Evolutionary conservation across 1,284 basidiomycete species (phyloP).

Genomic region (Fomitiporia mediterranea): DNA sequence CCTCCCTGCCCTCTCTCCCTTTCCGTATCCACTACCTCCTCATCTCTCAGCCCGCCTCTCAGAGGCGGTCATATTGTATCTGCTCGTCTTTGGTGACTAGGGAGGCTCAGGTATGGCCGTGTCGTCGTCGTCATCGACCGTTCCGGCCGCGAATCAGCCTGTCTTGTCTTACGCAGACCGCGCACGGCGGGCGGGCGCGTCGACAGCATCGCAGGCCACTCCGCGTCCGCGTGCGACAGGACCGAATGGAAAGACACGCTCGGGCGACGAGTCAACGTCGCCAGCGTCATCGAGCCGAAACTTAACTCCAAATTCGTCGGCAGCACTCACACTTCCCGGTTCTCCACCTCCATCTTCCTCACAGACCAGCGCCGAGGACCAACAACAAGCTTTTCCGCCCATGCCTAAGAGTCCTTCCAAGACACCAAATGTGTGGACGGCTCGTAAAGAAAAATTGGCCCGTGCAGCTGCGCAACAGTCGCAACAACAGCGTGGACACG

Average conservation of each 20-base stretch:
- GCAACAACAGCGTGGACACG: constrained; percentile 6
- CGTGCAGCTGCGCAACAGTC: constrained; percentile 19
- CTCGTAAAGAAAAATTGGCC: constrained; percentile 45
- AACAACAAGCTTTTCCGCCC: not conserved
- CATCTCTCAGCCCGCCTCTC: not conserved
- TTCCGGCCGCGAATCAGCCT: constrained; percentile 28
- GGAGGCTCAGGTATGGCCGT: constrained; percentile 11
- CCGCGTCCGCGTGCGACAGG: constrained; percentile 20
- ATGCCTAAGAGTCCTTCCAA: constrained; percentile 22
- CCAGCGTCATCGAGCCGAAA: constrained; percentile 23
- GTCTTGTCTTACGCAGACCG: constrained; percentile 56
- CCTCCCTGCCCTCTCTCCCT: constrained; percentile 1
- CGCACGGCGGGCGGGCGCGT: constrained; percentile 42
- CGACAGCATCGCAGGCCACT: constrained; percentile 15
- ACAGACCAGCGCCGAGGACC: constrained; percentile 1
- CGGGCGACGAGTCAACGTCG: constrained; percentile 18
- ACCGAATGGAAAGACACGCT: constrained; percentile 15
- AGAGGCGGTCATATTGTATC: not conserved
- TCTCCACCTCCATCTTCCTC: constrained; percentile 23
- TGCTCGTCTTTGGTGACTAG: not conserved
- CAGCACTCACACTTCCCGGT: constrained; percentile 8
- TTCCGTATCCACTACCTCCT: not conserved
- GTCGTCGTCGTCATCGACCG: constrained; percentile 10
- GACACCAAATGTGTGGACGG: constrained; percentile 46
- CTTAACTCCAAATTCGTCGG: constrained; percentile 14